Percentiles rank a stretch among this genome's conserved stretches.
phyloP scores from a whole-genome alignment of 768 basidiomycete species.

The Amanita muscaria region DNA sequence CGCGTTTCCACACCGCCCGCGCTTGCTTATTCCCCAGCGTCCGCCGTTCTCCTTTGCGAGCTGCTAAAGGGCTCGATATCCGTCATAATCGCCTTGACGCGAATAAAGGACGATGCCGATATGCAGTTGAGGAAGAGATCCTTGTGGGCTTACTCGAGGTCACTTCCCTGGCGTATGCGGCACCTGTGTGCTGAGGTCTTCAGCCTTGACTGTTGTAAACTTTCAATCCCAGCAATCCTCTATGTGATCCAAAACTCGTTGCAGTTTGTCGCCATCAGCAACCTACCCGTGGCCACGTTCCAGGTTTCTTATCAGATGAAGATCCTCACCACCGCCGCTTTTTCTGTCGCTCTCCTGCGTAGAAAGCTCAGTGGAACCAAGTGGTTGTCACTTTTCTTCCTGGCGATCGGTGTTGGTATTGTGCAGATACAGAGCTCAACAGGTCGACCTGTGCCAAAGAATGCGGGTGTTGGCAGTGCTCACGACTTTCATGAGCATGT shows the following conservation, averaged over 20 bases:
- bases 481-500: constrained; percentile 62
- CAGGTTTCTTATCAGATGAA: constrained; percentile 99
- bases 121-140: constrained; percentile 34
- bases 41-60: constrained; percentile 92
- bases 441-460: constrained; percentile 19
- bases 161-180: constrained; percentile 41
- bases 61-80: constrained; percentile 91
- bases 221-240: constrained; percentile 91
- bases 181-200: constrained; percentile 68
- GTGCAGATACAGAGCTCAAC: constrained; percentile 81
- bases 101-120: constrained; percentile 35
- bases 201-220: constrained; percentile 92
- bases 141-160: constrained; percentile 29
- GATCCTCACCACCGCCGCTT: constrained; percentile 92
- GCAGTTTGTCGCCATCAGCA: constrained; percentile 93
- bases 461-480: constrained; percentile 53
- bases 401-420: constrained; percentile 89
- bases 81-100: constrained; percentile 69
- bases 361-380: constrained; percentile 63
- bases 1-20: constrained; percentile 74
- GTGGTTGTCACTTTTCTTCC: constrained; percentile 82
- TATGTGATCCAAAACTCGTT: constrained; percentile 96
- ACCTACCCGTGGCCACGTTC: constrained; percentile 94
- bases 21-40: constrained; percentile 84
- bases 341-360: constrained; percentile 78